Evolutionary conservation across 768 basidiomycete genomes (phyloP).

Genomic region (Astraeus odoratus): DNA sequence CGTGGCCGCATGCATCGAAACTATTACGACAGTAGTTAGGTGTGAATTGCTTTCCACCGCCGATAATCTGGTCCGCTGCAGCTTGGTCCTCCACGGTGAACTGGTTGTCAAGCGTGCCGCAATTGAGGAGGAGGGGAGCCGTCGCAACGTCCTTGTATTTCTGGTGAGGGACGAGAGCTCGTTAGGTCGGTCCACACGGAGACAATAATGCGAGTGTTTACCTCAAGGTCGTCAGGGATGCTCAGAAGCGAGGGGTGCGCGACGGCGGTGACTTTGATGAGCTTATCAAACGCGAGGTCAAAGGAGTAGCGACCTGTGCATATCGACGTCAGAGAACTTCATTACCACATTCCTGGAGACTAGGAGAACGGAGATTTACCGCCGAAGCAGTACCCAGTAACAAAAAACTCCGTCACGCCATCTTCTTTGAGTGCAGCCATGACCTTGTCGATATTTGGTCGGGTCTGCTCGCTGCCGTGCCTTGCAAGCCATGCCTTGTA

Average conservation of each 20-base stretch:
- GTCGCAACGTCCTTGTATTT: conserved; percentile 39
- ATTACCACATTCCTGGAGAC: background rate
- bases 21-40: conserved; percentile 45
- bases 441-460: conserved; percentile 49
- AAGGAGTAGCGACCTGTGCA: conserved; percentile 46
- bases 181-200: background rate
- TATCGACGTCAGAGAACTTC: background rate
- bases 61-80: conserved; percentile 45
- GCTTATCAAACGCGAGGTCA: conserved; percentile 53
- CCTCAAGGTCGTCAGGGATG: conserved; percentile 57
- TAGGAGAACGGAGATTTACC: conserved; percentile 28
- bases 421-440: conserved; percentile 48
- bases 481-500: conserved; percentile 35
- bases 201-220: conserved; percentile 14
- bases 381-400: conserved; percentile 67
- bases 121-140: conserved; percentile 62
- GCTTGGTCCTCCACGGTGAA: conserved; percentile 44
- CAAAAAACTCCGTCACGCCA: conserved; percentile 53
- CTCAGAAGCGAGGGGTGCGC: conserved; percentile 60
- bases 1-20: conserved; percentile 44
- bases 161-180: conserved; percentile 23
- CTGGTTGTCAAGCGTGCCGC: conserved; percentile 43
- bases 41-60: conserved; percentile 36
- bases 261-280: conserved; percentile 41
- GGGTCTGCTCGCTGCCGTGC: conserved; percentile 36